Evolutionary conservation across 441 rosid genomes (phyloP).

Genomic region (Erodium moschatum): DNA sequence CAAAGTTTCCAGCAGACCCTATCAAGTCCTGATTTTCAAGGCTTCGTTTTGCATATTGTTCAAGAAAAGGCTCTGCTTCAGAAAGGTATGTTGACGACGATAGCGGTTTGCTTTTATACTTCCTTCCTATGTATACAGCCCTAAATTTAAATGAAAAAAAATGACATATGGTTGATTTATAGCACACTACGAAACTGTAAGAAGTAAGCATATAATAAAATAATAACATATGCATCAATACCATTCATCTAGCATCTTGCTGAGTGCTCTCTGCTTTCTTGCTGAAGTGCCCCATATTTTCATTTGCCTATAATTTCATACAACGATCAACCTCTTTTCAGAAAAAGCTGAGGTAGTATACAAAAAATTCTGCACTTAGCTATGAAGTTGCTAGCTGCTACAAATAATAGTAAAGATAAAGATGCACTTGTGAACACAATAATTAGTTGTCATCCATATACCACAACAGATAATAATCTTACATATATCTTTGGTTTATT

Average conservation of each 20-base stretch:
- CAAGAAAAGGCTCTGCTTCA: conserved; percentile 95
- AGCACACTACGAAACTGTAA: conserved; percentile 4
- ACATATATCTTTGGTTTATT: not conserved
- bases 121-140: conserved; percentile 63
- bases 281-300: conserved; percentile 77
- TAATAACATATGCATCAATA: conserved; percentile 21
- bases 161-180: conserved; percentile 6
- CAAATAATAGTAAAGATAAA: not conserved
- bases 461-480: not conserved
- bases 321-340: not conserved
- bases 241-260: conserved; percentile 99
- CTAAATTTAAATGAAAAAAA: conserved; percentile 32
- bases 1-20: conserved; percentile 82
- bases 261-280: conserved; percentile 71
- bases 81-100: conserved; percentile 71
- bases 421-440: not conserved
- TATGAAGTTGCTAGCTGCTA: not conserved
- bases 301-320: conserved; percentile 61
- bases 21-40: conserved; percentile 60
- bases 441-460: not conserved
- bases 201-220: not conserved
- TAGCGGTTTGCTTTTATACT: conserved; percentile 57
- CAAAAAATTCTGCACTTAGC: not conserved
- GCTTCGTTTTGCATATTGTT: conserved; percentile 71
- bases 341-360: not conserved